Evolutionary conservation across 2,329 filamentous ascomycete species (phyloP).

Genomic region (Spiromastix sp.): DNA sequence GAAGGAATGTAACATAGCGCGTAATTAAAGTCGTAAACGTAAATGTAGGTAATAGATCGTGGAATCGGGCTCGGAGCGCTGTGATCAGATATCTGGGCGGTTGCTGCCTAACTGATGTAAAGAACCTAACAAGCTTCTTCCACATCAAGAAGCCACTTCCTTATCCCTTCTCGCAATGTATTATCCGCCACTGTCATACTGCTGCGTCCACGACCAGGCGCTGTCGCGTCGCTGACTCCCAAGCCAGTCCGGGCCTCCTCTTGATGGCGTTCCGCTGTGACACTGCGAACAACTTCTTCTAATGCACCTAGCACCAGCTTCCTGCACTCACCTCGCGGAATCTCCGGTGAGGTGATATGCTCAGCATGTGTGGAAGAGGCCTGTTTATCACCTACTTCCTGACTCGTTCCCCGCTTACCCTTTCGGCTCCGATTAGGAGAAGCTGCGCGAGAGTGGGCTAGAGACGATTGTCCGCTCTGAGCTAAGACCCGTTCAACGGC

Average conservation of each 20-base stretch:
- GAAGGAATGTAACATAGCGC: no score
- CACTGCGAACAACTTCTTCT: conserved; percentile 45
- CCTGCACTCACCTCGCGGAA: conserved; percentile 43
- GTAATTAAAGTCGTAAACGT: no score
- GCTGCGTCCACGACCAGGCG: conserved; percentile 23
- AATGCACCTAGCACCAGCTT: conserved; percentile 46
- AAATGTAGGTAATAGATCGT: no score
- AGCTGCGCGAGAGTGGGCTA: conserved; percentile 30
- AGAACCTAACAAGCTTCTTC: conserved; percentile 32
- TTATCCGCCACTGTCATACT: conserved; percentile 34
- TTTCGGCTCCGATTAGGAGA: conserved; percentile 29
- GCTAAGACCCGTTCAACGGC: conserved; percentile 46
- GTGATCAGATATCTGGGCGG: no score
- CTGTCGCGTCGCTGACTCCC: conserved; percentile 15
- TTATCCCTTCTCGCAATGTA: conserved; percentile 45
- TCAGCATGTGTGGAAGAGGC: conserved; percentile 6
- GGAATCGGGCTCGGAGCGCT: no score
- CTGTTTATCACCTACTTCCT: conserved; percentile 13
- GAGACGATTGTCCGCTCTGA: conserved; percentile 32
- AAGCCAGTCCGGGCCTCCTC: conserved; percentile 25
- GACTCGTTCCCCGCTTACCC: conserved; percentile 20
- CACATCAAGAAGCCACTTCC: conserved; percentile 44
- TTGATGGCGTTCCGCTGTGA: conserved; percentile 39
- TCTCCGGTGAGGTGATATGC: conserved; percentile 30
- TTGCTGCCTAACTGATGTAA: no score